phyloP scores from a whole-genome alignment of 768 basidiomycete genomes.

The Agrocybe chaxingu region DNA sequence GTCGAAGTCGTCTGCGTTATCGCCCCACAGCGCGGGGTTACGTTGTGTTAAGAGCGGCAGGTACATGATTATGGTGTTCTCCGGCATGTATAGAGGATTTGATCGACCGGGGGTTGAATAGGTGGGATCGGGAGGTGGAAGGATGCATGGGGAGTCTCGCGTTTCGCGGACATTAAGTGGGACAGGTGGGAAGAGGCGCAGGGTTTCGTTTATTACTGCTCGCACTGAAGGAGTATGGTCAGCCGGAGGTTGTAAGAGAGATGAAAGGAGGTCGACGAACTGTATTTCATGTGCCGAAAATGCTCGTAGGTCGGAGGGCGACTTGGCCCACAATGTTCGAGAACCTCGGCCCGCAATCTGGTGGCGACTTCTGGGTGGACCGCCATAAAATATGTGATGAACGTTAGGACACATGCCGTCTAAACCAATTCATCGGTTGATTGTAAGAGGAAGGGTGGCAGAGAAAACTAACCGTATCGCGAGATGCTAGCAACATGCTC shows the following conservation, averaged over 20 bases:
- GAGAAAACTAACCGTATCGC: slow-evolving; percentile 62
- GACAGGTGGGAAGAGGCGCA: slow-evolving; percentile 77
- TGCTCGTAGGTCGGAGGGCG: slow-evolving; percentile 50
- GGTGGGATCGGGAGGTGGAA: slow-evolving; percentile 51
- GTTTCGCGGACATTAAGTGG: slow-evolving; percentile 68
- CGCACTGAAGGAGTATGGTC: slow-evolving; percentile 41
- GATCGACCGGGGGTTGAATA: slow-evolving; percentile 28
- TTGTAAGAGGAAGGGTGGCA: background rate
- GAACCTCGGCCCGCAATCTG: slow-evolving; percentile 58
- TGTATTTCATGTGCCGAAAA: slow-evolving; percentile 61
- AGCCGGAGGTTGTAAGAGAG: background rate
- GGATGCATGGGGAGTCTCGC: slow-evolving; percentile 41
- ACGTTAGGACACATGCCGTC: slow-evolving; percentile 72
- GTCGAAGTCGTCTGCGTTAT: slow-evolving; percentile 73
- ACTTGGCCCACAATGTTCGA: slow-evolving; percentile 48
- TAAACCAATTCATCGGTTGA: slow-evolving; percentile 18
- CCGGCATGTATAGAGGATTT: slow-evolving; percentile 57
- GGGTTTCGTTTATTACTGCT: slow-evolving; percentile 76
- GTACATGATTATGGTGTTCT: slow-evolving; percentile 53
- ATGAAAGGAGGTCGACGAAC: slow-evolving; percentile 30
- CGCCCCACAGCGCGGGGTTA: slow-evolving; percentile 67
- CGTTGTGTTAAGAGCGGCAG: slow-evolving; percentile 65
- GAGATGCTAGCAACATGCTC: slow-evolving; percentile 71
- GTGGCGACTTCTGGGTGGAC: slow-evolving; percentile 54
- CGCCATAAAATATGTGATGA: slow-evolving; percentile 66